A percentile compares a stretch with the other conserved stretches of the same genome.
phyloP scores from a whole-genome alignment of 1,284 basidiomycete genomes.

The Sporisorium scitamineum region DNA sequence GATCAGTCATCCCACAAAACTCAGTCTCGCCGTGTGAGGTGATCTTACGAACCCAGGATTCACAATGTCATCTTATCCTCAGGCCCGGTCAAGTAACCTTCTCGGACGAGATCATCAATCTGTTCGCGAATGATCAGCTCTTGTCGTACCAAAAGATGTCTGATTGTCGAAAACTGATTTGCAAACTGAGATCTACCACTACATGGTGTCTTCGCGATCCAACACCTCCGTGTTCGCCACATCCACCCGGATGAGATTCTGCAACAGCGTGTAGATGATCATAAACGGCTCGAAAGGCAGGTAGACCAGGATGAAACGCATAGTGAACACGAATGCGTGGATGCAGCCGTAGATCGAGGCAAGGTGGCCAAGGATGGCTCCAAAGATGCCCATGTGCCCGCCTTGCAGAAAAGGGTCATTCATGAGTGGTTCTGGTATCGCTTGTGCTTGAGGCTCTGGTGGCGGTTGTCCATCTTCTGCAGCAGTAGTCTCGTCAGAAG shows the following conservation, averaged over 20 bases:
- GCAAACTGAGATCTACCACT: background rate
- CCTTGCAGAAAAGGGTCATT: conserved; percentile 40
- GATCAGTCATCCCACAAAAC: too few relatives aligned
- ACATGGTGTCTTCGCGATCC: conserved; percentile 18
- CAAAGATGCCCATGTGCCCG: conserved; percentile 29
- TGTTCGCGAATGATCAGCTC: background rate
- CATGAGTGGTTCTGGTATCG: conserved; percentile 20
- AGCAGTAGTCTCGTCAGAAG: background rate
- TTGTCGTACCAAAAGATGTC: background rate
- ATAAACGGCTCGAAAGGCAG: conserved; percentile 47
- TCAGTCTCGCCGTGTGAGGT: background rate
- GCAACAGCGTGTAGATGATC: conserved; percentile 25
- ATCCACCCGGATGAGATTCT: conserved; percentile 41
- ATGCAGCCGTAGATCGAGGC: conserved; percentile 47
- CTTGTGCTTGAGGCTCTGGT: background rate
- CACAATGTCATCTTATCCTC: too few relatives aligned
- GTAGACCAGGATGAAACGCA: conserved; percentile 42
- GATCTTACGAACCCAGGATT: too few relatives aligned
- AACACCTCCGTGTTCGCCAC: conserved; percentile 44
- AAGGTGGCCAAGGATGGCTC: conserved; percentile 37
- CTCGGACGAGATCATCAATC: background rate
- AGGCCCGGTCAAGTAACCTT: too few relatives aligned
- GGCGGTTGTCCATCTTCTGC: background rate
- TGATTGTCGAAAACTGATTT: background rate
- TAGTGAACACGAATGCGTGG: conserved; percentile 33